Percentiles rank a stretch among this genome's conserved stretches.
Evolutionary conservation across 2,329 filamentous ascomycete genomes (phyloP).

Genomic region (Cladobotryum mycophilum): DNA sequence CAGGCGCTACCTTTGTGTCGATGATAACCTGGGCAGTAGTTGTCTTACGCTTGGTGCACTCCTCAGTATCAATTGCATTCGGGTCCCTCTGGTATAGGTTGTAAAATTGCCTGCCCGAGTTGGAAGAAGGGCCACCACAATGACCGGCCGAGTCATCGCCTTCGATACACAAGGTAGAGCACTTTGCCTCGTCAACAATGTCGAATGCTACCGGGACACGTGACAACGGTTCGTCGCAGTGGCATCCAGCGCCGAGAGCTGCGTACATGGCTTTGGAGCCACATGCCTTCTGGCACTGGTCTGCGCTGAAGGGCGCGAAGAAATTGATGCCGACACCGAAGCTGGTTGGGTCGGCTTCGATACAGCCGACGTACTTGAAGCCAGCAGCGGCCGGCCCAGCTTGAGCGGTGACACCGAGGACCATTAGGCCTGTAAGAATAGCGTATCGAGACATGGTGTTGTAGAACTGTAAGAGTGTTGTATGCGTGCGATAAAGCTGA

Average conservation of each 20-base stretch:
- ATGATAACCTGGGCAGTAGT: neutral
- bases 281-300: slow-evolving; percentile 18
- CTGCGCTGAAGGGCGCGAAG: slow-evolving; percentile 12
- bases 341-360: slow-evolving; percentile 12
- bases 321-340: slow-evolving; percentile 17
- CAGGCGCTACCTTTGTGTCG: neutral
- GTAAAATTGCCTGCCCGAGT: slow-evolving; percentile 11
- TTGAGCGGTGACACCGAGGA: slow-evolving; percentile 17
- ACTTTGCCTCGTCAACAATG: slow-evolving; percentile 17
- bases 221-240: slow-evolving; percentile 14
- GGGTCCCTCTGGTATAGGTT: slow-evolving; percentile 14
- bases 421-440: slow-evolving; percentile 19
- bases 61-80: neutral
- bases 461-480: neutral
- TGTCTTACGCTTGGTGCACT: slow-evolving; percentile 4
- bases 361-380: slow-evolving; percentile 25
- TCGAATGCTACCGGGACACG: slow-evolving; percentile 8
- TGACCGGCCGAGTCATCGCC: slow-evolving; percentile 14
- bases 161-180: slow-evolving; percentile 15
- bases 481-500: neutral
- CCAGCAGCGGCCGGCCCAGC: slow-evolving; percentile 12
- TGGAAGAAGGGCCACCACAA: slow-evolving; percentile 20
- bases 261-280: slow-evolving; percentile 15
- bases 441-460: slow-evolving; percentile 13
- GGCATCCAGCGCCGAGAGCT: slow-evolving; percentile 20